Base-by-base conservation (phyloP, 352 stramenopile genomes). In the Saprolegnia parasitica region DNA sequence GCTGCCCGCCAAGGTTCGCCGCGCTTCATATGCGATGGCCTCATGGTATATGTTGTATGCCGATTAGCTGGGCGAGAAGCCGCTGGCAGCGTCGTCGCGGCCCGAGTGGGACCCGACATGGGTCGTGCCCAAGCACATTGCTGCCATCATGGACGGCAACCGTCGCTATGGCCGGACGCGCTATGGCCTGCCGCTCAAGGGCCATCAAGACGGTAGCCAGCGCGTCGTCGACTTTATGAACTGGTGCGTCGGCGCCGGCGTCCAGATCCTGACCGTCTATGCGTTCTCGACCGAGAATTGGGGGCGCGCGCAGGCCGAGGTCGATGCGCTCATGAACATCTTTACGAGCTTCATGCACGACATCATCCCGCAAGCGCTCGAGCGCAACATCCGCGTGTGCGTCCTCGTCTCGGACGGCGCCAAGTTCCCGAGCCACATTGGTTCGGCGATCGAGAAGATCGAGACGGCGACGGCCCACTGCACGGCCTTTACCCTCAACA, bases 61-160 rank as follows among this genome's bases (percentile, higher is more conserved):
- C 11, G 16, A n/a, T 10, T 60, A 60, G 52, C 11, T 60, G 52
- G 11, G 13, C 11, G 13, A 24, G 11, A 60, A 60, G 52, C 52
- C 35, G 9, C 4, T 60, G 10, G 35, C 35, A 26, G 11, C 52
- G 13, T 42, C 52, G 4, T 15, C 24, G 11, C 52, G 42, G 13
- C 42, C 42, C 10, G 42, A 60, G 11, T 61, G 54, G 42, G 55
- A 70, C 39, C 49, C 63, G 6, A 37, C 49, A 9, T 70, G 63
- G 63, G 29, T 61, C 37, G 55, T 91, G 47, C 86, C 86, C 0
- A 74, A 78, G 11, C 96, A 99, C 65, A 88, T 99, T 21, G 96
- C 94, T 0, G 89, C 98, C 58, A 98, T 99, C 71, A 98, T 98
- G 81, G 96, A 99, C 71, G 96, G 96, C 45, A 99, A 99, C 73